Conservation (phyloP, 495 filamentous ascomycete genomes). For the Sporormia fimetaria region DNA sequence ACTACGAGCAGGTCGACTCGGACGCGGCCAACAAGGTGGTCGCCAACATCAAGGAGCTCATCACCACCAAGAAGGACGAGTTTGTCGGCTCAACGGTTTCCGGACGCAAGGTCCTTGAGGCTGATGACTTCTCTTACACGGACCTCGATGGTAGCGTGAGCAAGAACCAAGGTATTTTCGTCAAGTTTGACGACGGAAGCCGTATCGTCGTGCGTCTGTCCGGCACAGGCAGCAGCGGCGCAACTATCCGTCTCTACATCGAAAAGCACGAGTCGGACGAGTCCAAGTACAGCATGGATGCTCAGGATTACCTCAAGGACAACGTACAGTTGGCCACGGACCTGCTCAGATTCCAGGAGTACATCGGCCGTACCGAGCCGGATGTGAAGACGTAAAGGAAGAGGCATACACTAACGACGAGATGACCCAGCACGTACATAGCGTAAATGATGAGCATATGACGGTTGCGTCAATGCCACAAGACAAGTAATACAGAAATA, state of each 20-base stretch:
- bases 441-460: too few relatives aligned
- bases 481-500: too few relatives aligned
- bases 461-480: too few relatives aligned
- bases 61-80: constrained; percentile 54
- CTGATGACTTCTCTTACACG: constrained; percentile 93
- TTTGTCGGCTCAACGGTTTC: constrained; percentile 75
- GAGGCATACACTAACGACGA: too few relatives aligned
- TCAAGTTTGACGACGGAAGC: constrained; percentile 89
- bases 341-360: constrained; percentile 81
- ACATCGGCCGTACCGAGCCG: constrained; percentile 77
- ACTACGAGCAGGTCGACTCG: constrained; percentile 89
- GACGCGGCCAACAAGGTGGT: constrained; percentile 85
- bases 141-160: constrained; percentile 91
- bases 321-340: constrained; percentile 74
- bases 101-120: constrained; percentile 73
- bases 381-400: constrained; percentile 88
- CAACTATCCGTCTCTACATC: constrained; percentile 91
- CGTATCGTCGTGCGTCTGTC: constrained; percentile 89
- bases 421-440: too few relatives aligned
- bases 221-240: constrained; percentile 86
- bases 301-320: constrained; percentile 88
- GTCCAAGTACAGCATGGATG: constrained; percentile 60
- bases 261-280: constrained; percentile 79
- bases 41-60: constrained; percentile 54
- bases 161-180: constrained; percentile 91